Percentiles rank a stretch among this genome's conserved stretches.
phyloP scores from a whole-genome alignment of 352 stramenopile genomes.

The Phytophthora sp. region DNA sequence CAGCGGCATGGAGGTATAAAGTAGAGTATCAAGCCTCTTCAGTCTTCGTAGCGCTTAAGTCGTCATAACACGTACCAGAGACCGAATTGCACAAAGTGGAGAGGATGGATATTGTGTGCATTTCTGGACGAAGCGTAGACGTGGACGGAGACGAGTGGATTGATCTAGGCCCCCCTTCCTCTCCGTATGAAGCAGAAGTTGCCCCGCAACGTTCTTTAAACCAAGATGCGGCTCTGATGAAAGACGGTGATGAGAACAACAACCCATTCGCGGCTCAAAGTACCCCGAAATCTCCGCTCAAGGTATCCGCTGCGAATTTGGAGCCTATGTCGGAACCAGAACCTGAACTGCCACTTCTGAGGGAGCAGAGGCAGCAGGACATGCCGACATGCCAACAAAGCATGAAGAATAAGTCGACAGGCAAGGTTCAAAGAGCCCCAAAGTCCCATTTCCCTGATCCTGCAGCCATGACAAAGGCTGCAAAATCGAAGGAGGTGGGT shows the following conservation, averaged over 20 bases:
- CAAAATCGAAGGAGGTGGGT: constrained; percentile 41
- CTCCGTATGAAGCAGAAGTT: constrained; percentile 1
- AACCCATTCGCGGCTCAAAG: constrained; percentile 8
- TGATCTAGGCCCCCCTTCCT: constrained; percentile 26
- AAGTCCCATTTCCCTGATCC: background rate
- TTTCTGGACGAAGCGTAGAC: constrained; percentile 30
- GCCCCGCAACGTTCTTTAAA: background rate
- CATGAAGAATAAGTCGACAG: background rate
- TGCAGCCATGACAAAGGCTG: constrained; percentile 20
- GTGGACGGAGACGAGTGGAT: constrained; percentile 55
- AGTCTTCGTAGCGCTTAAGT: no score
- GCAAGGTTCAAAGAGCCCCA: background rate
- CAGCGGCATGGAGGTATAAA: no score
- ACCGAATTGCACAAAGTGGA: no score
- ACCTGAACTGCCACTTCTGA: background rate
- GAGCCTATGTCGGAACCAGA: constrained; percentile 2
- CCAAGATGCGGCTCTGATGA: background rate
- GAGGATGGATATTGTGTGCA: constrained; percentile 14
- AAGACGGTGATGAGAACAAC: background rate
- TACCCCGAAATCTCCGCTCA: background rate
- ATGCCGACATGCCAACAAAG: background rate
- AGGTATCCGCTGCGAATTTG: background rate
- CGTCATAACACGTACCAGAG: no score
- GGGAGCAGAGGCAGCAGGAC: background rate
- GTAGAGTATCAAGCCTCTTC: no score